phyloP scores from a whole-genome alignment of 768 basidiomycete genomes.

The Clathrus columnatus region DNA sequence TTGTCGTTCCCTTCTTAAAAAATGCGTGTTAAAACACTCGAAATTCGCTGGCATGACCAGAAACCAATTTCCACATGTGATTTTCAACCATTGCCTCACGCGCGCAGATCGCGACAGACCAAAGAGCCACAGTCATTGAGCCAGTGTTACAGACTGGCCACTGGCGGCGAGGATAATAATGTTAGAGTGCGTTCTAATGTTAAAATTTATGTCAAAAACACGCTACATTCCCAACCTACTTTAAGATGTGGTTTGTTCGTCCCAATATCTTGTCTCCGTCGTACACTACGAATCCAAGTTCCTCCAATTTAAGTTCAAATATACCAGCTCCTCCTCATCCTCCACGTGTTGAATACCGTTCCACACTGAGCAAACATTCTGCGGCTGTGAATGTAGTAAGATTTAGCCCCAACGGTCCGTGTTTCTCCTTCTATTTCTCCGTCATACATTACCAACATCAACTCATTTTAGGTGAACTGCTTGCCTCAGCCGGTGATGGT shows the following conservation, averaged over 20 bases:
- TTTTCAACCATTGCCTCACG: constrained; percentile 72
- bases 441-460: constrained; percentile 3
- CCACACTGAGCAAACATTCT: constrained; percentile 87
- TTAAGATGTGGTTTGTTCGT: constrained; percentile 87
- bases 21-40: constrained; percentile 85
- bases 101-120: constrained; percentile 68
- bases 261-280: constrained; percentile 75
- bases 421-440: constrained; percentile 8
- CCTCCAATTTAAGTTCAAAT: constrained; percentile 22
- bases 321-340: constrained; percentile 37
- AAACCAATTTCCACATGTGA: constrained; percentile 95
- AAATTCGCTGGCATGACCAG: constrained; percentile 94
- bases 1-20: constrained; percentile 5
- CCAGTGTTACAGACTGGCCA: constrained; percentile 85
- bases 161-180: constrained; percentile 94
- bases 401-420: constrained; percentile 86
- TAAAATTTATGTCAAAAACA: background rate
- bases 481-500: constrained; percentile 98
- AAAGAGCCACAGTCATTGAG: constrained; percentile 35
- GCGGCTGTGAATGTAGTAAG: constrained; percentile 94
- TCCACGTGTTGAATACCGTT: constrained; percentile 93
- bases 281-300: constrained; percentile 36
- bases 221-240: background rate
- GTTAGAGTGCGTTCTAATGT: constrained; percentile 64
- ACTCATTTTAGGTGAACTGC: constrained; percentile 56